Evolutionary conservation across 768 basidiomycete species (phyloP).

Genomic region (Termitomyces sp.): DNA sequence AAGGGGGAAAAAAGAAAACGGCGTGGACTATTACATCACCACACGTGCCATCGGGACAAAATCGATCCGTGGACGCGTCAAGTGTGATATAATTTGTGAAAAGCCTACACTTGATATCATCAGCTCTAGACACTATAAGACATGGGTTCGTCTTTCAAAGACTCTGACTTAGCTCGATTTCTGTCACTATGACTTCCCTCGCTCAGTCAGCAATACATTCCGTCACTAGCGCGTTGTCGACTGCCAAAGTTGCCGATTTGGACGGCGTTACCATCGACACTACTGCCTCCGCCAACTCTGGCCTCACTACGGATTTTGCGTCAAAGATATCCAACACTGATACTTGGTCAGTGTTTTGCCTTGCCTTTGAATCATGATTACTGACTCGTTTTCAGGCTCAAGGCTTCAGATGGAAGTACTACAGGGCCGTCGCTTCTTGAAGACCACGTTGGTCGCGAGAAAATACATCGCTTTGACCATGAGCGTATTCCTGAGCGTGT

Average conservation of each 20-base stretch:
- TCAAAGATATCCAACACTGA: slow-evolving; percentile 56
- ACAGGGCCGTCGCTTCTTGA: slow-evolving; percentile 76
- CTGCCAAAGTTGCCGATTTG: background rate
- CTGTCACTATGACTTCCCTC: background rate
- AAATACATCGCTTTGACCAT: slow-evolving; percentile 77
- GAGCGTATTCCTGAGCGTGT: slow-evolving; percentile 85
- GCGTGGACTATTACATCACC: background rate
- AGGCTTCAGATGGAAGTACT: slow-evolving; percentile 34
- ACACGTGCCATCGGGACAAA: background rate
- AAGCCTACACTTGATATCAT: background rate
- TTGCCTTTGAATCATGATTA: background rate
- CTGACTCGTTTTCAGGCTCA: slow-evolving; percentile 38
- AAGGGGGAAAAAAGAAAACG: too few species aligned
- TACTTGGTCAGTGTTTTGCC: slow-evolving; percentile 41
- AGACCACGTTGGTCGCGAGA: slow-evolving; percentile 69
- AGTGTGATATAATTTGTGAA: background rate
- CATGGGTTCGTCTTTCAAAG: background rate
- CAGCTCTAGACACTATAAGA: background rate
- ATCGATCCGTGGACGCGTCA: background rate
- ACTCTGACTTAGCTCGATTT: background rate
- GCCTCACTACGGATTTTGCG: slow-evolving; percentile 59
- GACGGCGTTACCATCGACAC: background rate
- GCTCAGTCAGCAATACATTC: background rate
- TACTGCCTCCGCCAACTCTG: slow-evolving; percentile 12
- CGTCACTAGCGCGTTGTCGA: background rate